Conservation (phyloP, 2,329 filamentous ascomycete species). For the Paraphaeosphaeria minitans region DNA sequence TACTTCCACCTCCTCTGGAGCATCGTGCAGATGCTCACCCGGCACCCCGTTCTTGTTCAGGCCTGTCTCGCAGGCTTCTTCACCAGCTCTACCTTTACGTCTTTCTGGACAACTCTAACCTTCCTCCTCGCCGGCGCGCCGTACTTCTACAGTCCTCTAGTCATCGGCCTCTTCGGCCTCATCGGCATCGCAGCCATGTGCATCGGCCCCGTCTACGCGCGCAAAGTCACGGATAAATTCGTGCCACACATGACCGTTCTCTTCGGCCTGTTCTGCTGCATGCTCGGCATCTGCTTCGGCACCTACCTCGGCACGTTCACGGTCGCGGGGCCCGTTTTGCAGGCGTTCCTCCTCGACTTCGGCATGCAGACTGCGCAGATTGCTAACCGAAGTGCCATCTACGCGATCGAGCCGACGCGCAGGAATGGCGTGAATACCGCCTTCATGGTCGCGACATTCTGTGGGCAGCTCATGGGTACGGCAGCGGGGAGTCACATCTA, state of each 20-base stretch:
- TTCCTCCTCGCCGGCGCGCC: slow-evolving; percentile 75
- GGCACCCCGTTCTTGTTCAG: slow-evolving; percentile 72
- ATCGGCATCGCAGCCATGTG: slow-evolving; percentile 74
- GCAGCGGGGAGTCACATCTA: slow-evolving; percentile 61
- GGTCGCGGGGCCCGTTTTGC: slow-evolving; percentile 73
- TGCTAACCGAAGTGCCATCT: slow-evolving; percentile 73
- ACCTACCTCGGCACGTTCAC: slow-evolving; percentile 70
- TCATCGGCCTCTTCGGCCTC: slow-evolving; percentile 78
- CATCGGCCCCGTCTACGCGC: slow-evolving; percentile 71
- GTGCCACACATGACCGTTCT: slow-evolving; percentile 71
- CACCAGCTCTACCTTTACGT: slow-evolving; percentile 65
- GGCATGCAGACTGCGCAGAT: slow-evolving; percentile 76
- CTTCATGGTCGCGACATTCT: slow-evolving; percentile 79
- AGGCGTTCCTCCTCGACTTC: slow-evolving; percentile 73
- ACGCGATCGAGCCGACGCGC: slow-evolving; percentile 70
- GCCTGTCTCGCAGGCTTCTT: slow-evolving; percentile 70
- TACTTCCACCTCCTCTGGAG: slow-evolving; percentile 70
- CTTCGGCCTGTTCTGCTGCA: slow-evolving; percentile 62
- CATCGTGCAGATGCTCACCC: slow-evolving; percentile 67
- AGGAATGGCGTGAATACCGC: slow-evolving; percentile 79
- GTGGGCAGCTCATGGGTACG: slow-evolving; percentile 73
- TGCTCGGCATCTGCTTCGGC: slow-evolving; percentile 68
- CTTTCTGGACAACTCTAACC: slow-evolving; percentile 76
- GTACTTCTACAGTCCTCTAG: slow-evolving; percentile 69
- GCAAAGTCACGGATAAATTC: slow-evolving; percentile 71